Evolutionary conservation across 441 rosid species (phyloP), one percentile per base, ranked within the genome.

Genomic region (Croton setiger): DNA sequence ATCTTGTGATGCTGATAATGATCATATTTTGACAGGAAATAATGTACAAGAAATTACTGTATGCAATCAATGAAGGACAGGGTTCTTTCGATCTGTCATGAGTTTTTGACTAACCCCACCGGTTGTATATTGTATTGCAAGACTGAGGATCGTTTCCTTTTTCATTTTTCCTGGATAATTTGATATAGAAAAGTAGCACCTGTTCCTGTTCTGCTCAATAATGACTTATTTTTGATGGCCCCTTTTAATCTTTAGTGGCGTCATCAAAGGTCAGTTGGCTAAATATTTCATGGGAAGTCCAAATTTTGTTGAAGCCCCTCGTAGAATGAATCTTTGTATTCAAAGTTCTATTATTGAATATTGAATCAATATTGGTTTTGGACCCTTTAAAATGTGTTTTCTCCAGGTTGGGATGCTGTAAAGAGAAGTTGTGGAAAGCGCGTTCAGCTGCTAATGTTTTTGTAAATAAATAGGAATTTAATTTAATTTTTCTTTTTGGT

Each of bases 1-100:
- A 57, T 33, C 41, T 57, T 12, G 15, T 56, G 41, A 5, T 39
- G 39, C 71, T 51, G 66, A 75, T 65, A 31, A 54, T 52, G 45
- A 47, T 37, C 68, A 55, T 70, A 27, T 27, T 60, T 68, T 14
- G 78, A 79, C 97, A 93, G 99, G 99, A 96, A 81, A 90, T 96
- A 51, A 93, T 96, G 98, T 85, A 72, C 86, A 91, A 86, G 90
- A 96, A 96, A 62, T 78, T 96, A 61, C 78, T 91, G 13, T 96
- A 91, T n/a, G 99, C 99, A 66, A 93, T 96, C 80, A 86, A 55
- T 21, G 99, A 96, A 85, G 99, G 98, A 75, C 98, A 91, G 79
- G 99, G 98, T 70, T 96, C 98, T 44, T 96, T 93, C 54, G 99
- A 96, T 80, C 76, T 96, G 71, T 96, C 99, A 39, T 96, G 85